Percentiles rank a stretch among this genome's conserved stretches.
phyloP scores from a whole-genome alignment of 164 flowering plant genomes.

The Platanus orientalis region DNA sequence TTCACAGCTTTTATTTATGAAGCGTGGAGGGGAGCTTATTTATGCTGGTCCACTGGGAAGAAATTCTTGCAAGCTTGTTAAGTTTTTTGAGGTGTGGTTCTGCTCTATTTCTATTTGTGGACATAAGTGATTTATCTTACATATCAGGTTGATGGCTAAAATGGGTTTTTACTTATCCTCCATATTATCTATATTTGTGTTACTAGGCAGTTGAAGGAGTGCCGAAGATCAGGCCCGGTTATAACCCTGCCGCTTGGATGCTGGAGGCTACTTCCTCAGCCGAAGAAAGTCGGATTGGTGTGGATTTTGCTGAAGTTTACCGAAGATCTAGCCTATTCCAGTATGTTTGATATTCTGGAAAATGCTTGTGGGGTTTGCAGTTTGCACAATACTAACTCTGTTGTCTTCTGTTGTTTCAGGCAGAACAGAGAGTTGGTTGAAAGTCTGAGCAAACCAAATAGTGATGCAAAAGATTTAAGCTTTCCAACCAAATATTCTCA shows the following conservation, averaged over 20 bases:
- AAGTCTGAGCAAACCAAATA: constrained; percentile 56
- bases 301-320: constrained; percentile 89
- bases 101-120: background rate
- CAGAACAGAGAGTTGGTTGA: constrained; percentile 74
- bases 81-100: constrained; percentile 70
- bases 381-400: background rate
- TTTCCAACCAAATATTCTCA: constrained; percentile 81
- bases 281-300: constrained; percentile 75
- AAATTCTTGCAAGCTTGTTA: constrained; percentile 63
- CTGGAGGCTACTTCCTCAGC: constrained; percentile 77
- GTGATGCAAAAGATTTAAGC: constrained; percentile 53
- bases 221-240: constrained; percentile 65
- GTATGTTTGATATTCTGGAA: constrained; percentile 38
- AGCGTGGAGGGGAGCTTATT: constrained; percentile 90
- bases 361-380: background rate
- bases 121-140: background rate
- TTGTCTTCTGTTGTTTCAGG: constrained; percentile 37
- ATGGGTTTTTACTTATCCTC: background rate
- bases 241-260: constrained; percentile 98
- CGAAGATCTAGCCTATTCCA: constrained; percentile 53
- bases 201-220: constrained; percentile 82
- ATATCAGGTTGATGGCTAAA: background rate
- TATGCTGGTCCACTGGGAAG: constrained; percentile 92
- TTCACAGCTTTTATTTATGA: constrained; percentile 85
- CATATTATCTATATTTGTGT: constrained; percentile 1